Base-by-base conservation (phyloP, 2,329 filamentous ascomycete species). In the Karstenula rhodostoma region DNA sequence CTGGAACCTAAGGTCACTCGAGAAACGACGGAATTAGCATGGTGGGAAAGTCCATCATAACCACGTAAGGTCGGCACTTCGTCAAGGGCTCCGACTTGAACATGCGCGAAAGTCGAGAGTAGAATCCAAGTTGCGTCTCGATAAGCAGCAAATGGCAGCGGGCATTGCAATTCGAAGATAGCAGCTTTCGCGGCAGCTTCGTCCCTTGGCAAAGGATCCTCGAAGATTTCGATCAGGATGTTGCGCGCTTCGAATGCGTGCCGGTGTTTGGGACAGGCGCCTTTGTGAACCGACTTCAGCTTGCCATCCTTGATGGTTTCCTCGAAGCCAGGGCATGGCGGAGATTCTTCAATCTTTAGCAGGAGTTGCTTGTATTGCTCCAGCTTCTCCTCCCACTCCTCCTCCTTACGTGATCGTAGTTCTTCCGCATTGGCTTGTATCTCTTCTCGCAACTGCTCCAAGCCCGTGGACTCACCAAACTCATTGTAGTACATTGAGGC, bases 61-160 rank as follows among this genome's bases (percentile, higher is more conserved):
- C 74, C 54, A 2, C 66, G 65, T 4, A 82, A 63, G 0, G 65
- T 2, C 73, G 55, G 9, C 1, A 63, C 55, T 1, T 59, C 25
- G 4, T 57, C 53, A 13, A 51, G 8, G 3, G 33, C 59, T 22
- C 23, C 64, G 51, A 10, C 55, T 17, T 25, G 57, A 1, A 61
- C 53, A 15, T 59, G 64, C n/a, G 66, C 80, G 12, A 85, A 63
- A 3, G 56, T 65, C 2, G 71, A 68, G 0, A 85, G 23, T 3
- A 87, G 78, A 3, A 64, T 67, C 83, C 84, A 87, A 0, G 84
- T 86, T 4, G 78, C 74, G 57, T 86, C 80, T 13, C 87, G 79
- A 68, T 87, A 89, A 0, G 73, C 70, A 2, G 74, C 73, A 23
- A 87, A 81, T 4, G 74, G 73, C 3, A 65, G 33, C 0, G 86